Evolutionary conservation across 2,329 filamentous ascomycete species (phyloP), one percentile per base, ranked within the genome.

Genomic region (Zasmidium angulare): DNA sequence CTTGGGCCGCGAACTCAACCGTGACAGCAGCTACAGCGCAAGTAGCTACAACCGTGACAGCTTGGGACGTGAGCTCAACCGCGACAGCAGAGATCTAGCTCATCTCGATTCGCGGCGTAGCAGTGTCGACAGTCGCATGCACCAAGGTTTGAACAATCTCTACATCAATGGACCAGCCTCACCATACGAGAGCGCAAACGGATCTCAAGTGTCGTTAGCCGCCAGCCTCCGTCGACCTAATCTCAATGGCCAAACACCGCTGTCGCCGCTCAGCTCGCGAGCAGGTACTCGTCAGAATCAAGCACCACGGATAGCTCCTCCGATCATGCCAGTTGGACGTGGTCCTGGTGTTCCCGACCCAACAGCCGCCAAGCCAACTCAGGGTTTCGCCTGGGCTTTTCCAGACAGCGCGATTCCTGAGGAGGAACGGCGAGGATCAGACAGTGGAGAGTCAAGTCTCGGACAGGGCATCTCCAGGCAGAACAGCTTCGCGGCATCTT

Each of bases 321-420:
- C 89, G 9, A 93, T 93, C 68, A 90, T 88, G 23, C 89, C 89
- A 0, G 78, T 79, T 26, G 65, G 89, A 79, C 63, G 88, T 81
- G 65, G 86, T 78, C 75, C 85, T 78, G 69, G 90, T 82, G 77
- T 88, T 84, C 69, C 87, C 79, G 78, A 82, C 70, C 80, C 80
- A 6, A 81, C 78, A 66, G 90, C 90, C 43, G 87, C 89, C 26
- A 88, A 91, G 72, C 89, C 90, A 3, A 93, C 89, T 11, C 91
- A 91, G 74, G 90, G 90, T 71, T 89, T 89, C 72, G 88, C 90
- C 3, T 93, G 90, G 89, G 90, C 90, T 65, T 93, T 93, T 67
- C 89, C 90, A 1, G 89, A 91, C 69, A 86, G 89, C 55, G 84
- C 87, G 54, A 85, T 89, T 59, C 78, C 75, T 36, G 81, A 79